A percentile compares a stretch with the other conserved stretches of the same genome.
Evolutionary conservation across 2,329 filamentous ascomycete genomes (phyloP).

Genomic region (Hymenoscyphus fructigenus): DNA sequence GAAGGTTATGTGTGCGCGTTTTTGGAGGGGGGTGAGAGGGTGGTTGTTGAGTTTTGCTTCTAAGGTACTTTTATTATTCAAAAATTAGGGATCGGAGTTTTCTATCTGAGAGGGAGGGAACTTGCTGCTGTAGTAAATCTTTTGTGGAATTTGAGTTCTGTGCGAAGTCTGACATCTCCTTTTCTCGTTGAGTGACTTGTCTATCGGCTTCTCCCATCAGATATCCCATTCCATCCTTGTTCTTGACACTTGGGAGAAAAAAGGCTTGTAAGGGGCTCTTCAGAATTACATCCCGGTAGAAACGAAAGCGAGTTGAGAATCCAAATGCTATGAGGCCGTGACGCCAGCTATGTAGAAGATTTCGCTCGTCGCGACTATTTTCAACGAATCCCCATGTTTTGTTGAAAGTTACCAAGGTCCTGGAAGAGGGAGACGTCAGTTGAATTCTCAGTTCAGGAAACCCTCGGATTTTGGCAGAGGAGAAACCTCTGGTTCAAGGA

Average conservation of each 20-base stretch:
- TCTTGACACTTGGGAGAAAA: constrained; percentile 37
- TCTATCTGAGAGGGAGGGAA: background rate
- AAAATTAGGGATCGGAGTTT: too few relatives aligned
- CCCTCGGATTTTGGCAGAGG: too few relatives aligned
- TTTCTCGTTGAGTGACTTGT: constrained; percentile 35
- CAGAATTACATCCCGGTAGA: constrained; percentile 38
- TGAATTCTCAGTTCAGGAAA: too few relatives aligned
- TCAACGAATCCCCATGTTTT: constrained; percentile 41
- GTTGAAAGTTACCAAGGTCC: constrained; percentile 30
- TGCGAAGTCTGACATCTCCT: background rate
- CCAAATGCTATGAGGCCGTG: constrained; percentile 40
- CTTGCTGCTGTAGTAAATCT: background rate
- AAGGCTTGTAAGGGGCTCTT: constrained; percentile 15
- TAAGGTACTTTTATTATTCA: too few relatives aligned
- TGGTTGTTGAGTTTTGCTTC: background rate
- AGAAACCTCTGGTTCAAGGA: too few relatives aligned
- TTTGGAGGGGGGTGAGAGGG: background rate
- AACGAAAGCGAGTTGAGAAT: constrained; percentile 38
- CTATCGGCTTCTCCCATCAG: constrained; percentile 40
- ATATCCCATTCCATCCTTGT: constrained; percentile 39
- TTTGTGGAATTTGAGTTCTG: background rate
- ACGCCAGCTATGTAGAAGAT: constrained; percentile 40
- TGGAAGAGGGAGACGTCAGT: too few relatives aligned
- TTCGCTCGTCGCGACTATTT: constrained; percentile 41
- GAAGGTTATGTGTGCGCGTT: constrained; percentile 13